Conservation (phyloP, 805 yeast genomes). For the Suhomyces pyralidae region DNA sequence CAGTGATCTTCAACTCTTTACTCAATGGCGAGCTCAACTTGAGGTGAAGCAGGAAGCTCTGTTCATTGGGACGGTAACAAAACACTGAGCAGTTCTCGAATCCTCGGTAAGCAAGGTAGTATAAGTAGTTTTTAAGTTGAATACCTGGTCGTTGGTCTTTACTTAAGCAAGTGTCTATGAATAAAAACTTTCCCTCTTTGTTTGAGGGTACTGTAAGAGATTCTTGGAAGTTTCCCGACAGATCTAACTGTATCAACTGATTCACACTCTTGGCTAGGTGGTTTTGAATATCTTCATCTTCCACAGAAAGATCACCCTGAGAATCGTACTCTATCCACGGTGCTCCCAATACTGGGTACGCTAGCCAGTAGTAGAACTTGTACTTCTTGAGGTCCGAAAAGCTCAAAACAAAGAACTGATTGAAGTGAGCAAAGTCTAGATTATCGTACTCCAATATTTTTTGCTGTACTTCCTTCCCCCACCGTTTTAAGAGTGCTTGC, state of each 20-base stretch:
- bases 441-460: conserved; percentile 15
- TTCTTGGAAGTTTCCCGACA: background rate
- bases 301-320: background rate
- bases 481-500: conserved; percentile 45
- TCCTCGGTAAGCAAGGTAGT: conserved; percentile 37
- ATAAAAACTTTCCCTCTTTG: conserved; percentile 21
- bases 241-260: background rate
- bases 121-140: conserved; percentile 57
- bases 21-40: conserved; percentile 16
- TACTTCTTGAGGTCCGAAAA: conserved; percentile 90
- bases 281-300: background rate
- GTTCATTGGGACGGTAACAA: conserved; percentile 21
- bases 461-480: conserved; percentile 28
- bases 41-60: conserved; percentile 28
- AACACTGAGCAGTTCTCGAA: conserved; percentile 17
- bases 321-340: conserved; percentile 39
- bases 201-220: too few relatives aligned
- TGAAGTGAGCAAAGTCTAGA: conserved; percentile 12
- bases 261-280: background rate
- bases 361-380: conserved; percentile 86
- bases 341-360: conserved; percentile 63
- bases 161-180: conserved; percentile 31
- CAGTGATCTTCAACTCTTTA: conserved; percentile 46
- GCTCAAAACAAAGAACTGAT: conserved; percentile 43
- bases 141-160: conserved; percentile 41